A percentile compares a stretch with the other conserved stretches of the same genome.
Conservation (phyloP, 2,329 filamentous ascomycete species). For the Ophiostoma himal-ulmi region DNA sequence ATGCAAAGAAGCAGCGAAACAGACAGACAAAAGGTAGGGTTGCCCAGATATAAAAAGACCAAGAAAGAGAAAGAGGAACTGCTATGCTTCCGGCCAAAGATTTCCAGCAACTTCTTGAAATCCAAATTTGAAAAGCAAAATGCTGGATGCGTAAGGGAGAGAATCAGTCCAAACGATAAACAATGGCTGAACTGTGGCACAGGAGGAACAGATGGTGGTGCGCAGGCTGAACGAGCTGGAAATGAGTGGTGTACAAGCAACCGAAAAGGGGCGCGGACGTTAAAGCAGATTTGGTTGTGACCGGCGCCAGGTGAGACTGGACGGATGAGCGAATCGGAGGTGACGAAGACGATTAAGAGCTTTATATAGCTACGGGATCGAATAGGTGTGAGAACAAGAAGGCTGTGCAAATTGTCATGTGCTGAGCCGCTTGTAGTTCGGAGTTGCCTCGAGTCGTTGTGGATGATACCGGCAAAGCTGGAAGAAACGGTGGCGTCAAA, state of each 20-base stretch:
- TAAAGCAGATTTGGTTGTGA: neutral
- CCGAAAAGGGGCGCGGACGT: neutral
- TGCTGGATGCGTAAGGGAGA: neutral
- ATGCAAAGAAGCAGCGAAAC: neutral
- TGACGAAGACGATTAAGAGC: neutral
- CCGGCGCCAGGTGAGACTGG: slow-evolving; percentile 6
- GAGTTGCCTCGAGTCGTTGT: neutral
- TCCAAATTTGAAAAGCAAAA: neutral
- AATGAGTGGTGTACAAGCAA: neutral
- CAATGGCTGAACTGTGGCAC: neutral
- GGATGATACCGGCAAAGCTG: neutral
- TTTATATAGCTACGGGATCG: neutral
- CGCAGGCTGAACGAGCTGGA: neutral
- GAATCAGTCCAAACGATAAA: neutral
- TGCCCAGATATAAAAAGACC: neutral
- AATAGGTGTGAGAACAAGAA: neutral
- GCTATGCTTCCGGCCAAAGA: neutral
- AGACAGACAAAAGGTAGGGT: neutral
- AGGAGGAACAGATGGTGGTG: neutral
- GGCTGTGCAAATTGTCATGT: neutral
- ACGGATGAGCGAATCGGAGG: slow-evolving; percentile 2
- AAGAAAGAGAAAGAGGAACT: neutral
- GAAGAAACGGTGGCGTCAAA: neutral
- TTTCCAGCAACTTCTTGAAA: neutral
- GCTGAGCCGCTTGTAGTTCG: neutral